phyloP scores from a whole-genome alignment of 2,329 filamentous ascomycete genomes.

The Hypoxylon sp. region DNA sequence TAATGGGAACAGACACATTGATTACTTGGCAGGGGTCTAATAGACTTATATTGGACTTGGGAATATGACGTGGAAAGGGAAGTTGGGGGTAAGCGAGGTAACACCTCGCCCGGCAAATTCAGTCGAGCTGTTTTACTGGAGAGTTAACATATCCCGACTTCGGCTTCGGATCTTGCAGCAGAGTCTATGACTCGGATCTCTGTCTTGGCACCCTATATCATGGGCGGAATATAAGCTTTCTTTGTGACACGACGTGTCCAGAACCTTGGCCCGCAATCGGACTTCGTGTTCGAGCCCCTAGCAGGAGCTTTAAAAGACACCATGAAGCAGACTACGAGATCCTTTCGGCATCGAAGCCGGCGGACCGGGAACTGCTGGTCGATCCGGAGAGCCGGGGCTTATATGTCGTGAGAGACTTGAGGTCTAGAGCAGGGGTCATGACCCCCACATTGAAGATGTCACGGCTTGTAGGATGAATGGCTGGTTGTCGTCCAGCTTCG shows the following conservation, averaged over 20 bases:
- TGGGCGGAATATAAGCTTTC: constrained; percentile 23
- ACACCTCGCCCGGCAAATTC: constrained; percentile 40
- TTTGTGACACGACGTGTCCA: constrained; percentile 19
- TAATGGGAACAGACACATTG: constrained; percentile 10
- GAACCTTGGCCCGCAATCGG: constrained; percentile 27
- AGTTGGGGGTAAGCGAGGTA: constrained; percentile 20
- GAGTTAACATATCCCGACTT: constrained; percentile 35
- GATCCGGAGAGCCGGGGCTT: constrained; percentile 31
- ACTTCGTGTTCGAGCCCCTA: constrained; percentile 12
- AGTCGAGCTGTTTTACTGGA: constrained; percentile 20
- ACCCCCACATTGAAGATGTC: constrained; percentile 36
- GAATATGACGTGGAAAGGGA: constrained; percentile 28
- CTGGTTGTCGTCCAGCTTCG: constrained; percentile 12
- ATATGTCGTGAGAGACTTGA: constrained; percentile 17
- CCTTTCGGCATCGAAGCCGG: constrained; percentile 41
- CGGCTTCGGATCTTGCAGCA: constrained; percentile 27
- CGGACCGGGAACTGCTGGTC: constrained; percentile 32
- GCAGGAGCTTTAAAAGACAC: background rate
- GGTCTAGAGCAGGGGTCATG: constrained; percentile 27
- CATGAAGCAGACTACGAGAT: constrained; percentile 13
- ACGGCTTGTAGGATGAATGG: constrained; percentile 27
- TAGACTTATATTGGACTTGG: constrained; percentile 22
- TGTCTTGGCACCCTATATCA: constrained; percentile 36
- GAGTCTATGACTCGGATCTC: background rate
- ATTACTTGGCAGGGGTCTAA: constrained; percentile 25